Percentiles rank a stretch among this genome's conserved stretches.
These are phyloP conservation scores for Dichotomocladium elegans DNA, from an alignment of 371 early-diverging fungal genomes.

Conservation along the genomic window DNA sequence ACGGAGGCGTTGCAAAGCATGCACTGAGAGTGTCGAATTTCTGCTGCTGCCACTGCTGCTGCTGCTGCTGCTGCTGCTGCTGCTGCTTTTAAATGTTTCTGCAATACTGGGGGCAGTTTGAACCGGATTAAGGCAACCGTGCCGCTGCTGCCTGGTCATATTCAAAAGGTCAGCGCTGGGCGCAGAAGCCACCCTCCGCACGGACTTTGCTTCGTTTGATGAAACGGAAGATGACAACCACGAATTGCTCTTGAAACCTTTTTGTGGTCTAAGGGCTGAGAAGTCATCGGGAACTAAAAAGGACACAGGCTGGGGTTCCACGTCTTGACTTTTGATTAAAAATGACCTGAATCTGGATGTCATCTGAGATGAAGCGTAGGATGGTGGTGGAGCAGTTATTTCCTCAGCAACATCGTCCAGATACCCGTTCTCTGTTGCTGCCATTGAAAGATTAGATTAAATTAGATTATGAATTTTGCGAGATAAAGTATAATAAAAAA, in stretches of 20 bases:
- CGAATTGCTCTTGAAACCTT: constrained; percentile 29
- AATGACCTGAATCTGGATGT: constrained; percentile 30
- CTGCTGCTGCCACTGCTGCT: constrained; percentile 1
- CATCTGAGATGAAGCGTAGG: constrained; percentile 23
- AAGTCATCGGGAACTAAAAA: constrained; percentile 38
- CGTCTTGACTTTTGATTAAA: constrained; percentile 7
- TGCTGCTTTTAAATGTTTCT: neutral
- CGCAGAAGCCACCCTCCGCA: constrained; percentile 50
- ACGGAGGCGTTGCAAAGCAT: constrained; percentile 11
- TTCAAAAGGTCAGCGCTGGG: constrained; percentile 44
- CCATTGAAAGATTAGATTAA: neutral
- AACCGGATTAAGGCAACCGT: neutral
- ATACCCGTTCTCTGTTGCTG: neutral
- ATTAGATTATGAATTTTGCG: neutral
- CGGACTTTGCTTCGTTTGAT: constrained; percentile 21
- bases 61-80: too few relatives aligned
- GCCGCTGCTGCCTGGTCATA: constrained; percentile 12
- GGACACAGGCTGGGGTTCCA: neutral
- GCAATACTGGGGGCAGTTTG: neutral
- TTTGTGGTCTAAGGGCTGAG: constrained; percentile 14
- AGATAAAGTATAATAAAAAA: neutral
- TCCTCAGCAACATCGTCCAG: constrained; percentile 19
- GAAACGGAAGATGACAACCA: constrained; percentile 28
- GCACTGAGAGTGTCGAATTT: constrained; percentile 3
- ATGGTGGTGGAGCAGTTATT: constrained; percentile 36